Evolutionary conservation across 2,329 filamentous ascomycete genomes (phyloP), one percentile per base, ranked within the genome.

Genomic region (Metarhizium sp.): DNA sequence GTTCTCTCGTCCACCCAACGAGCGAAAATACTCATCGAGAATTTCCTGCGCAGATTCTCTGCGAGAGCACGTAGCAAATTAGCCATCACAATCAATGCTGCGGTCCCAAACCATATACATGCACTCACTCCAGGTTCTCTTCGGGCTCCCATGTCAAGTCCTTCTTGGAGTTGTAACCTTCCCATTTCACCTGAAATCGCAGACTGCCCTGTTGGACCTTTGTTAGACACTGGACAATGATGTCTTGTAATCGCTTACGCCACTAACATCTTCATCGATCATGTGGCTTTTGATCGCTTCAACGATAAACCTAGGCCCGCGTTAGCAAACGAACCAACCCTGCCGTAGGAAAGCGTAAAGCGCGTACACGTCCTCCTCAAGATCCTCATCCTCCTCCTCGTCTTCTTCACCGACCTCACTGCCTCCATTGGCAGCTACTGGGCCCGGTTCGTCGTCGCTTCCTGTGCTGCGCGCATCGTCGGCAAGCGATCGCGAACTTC

Each of bases 111-210:
- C 13, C 8, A 14, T 2, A 40, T 43, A 10, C 34, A 1, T 5
- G 13, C 20, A 57, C 65, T 51, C 60, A 71, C 69, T 59, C 47
- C 6, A 71, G 61, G 57, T 91, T 92, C 11, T 83, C 81, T 62
- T 89, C 85, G 0, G 87, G 85, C 66, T 94, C 89, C 88, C 88
- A 92, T 0, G 89, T 94, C 63, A 81, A 71, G 61, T 94, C 89
- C 0, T 74, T 68, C 58, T 84, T 82, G 58, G 84, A 80, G 0
- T 88, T 81, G 59, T 86, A 94, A 3, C 88, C 88, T 60, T 88
- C 82, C 89, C 89, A 94, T 64, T 92, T 91, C 40, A 94, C 87
- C 52, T 86, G 78, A 64, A 87, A 91, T 50, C 78, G 76, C 0
- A 84, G 63, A 4, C 68, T 66, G 20, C 79, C 80, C 73, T 82